phyloP scores from a whole-genome alignment of 1,284 basidiomycete species.

The Marasmius sp. region DNA sequence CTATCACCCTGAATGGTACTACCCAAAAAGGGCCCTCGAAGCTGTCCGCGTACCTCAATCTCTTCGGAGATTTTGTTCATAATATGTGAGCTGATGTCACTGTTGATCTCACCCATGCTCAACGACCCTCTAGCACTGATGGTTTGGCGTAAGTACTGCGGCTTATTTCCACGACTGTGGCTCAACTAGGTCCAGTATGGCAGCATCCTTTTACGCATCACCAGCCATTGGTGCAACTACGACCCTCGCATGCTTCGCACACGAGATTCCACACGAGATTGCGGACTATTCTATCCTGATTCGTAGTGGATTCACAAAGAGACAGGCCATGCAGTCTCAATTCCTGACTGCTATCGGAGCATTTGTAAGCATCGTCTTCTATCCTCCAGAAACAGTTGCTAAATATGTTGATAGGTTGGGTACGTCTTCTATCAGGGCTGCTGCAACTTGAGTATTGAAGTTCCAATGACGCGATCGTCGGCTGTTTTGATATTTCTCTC shows the following conservation, averaged over 20 bases:
- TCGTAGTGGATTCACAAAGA: constrained; percentile 86
- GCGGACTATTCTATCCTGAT: constrained; percentile 90
- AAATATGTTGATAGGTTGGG: constrained; percentile 12
- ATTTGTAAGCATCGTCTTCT: constrained; percentile 59
- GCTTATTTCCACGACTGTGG: not conserved
- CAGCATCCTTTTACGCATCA: constrained; percentile 87
- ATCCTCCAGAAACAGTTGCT: constrained; percentile 19
- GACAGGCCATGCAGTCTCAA: constrained; percentile 88
- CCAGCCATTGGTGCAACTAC: constrained; percentile 89
- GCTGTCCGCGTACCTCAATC: constrained; percentile 85
- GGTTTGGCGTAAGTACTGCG: constrained; percentile 69
- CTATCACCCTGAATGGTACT: constrained; percentile 20
- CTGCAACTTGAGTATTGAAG: not conserved
- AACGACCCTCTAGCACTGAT: constrained; percentile 59
- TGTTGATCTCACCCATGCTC: constrained; percentile 20
- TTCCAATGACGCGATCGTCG: not conserved
- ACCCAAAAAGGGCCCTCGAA: constrained; percentile 60
- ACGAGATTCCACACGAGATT: constrained; percentile 91
- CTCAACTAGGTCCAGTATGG: constrained; percentile 56
- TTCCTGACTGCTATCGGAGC: constrained; percentile 88
- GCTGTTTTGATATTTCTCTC: not conserved
- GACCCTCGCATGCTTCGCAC: constrained; percentile 87
- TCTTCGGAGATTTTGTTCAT: constrained; percentile 89
- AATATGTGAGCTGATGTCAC: constrained; percentile 61
- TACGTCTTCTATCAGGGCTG: constrained; percentile 4